Base-by-base conservation (phyloP, 208 protist species). In the Entamoeba histolytica region DNA sequence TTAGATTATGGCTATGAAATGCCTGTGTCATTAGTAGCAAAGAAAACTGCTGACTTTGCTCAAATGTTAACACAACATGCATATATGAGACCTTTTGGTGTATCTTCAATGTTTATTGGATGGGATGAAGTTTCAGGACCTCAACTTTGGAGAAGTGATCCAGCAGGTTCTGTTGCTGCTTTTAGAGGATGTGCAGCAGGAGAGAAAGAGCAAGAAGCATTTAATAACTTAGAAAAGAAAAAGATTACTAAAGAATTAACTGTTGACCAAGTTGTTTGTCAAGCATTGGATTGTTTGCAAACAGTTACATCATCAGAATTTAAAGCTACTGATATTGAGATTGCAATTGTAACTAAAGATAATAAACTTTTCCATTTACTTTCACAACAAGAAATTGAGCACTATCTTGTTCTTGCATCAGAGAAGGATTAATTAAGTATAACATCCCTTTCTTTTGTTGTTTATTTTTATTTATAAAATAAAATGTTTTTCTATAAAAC, bases 51-150 rank as follows among this genome's bases (percentile, higher is more conserved):
- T 57, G 49, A 91, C 5, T 49, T 52, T 31, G 78, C 92, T 12
- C 92, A 93, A 28, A 47, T 93, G 17, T 93, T 50, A 49, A 93
- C 92, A 91, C 92, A 93, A 93, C 49, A 93, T 28, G 92, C 92
- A 47, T 93, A 49, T 5, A 91, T 91, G 14, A 10, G 92, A 28
- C 69, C 92, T 19, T 93, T 93, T 93, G 92, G 92, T 52, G 61
- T 93, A 10, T 52, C 44, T 49, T 31, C 78, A n/a, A 28, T 91
- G 69, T 55, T 93, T n/a, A 47, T 19, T 8, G 92, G 92, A n/a
- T 91, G 61, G 31, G 92, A 93, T 55, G 35, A 31, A 50, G 92
- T 51, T 49, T 17, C 31, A 51, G 92, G 49, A n/a, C 44, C 92
- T 50, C 31, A 91, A 49, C 19, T 93, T n/a, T 93, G 49, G 39